Evolutionary conservation across 768 basidiomycete genomes (phyloP), one percentile per base, ranked within the genome.

Genomic region (Boletellus ananiceps): DNA sequence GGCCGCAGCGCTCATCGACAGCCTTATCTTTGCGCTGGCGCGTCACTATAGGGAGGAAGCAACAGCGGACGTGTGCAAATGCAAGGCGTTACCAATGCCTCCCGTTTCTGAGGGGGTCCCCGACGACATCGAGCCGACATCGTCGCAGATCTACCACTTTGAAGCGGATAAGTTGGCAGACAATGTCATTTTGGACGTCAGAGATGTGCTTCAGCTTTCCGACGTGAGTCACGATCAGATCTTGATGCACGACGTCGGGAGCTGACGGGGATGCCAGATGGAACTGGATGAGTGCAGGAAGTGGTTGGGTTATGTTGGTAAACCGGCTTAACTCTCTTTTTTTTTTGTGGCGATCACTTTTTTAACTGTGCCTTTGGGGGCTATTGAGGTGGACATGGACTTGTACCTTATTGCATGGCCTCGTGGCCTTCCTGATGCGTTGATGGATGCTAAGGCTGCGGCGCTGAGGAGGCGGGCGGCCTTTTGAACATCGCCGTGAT

Each of bases 1-100:
- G 0, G 73, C 71, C 0, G 73, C 75, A 8, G 78, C 79, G 3
- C 57, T 86, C 2, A 58, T 78, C 8, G 73, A 79, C 2, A 71
- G 74, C 3, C 59, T 81, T 15, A 41, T 73, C 6, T 57, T 67
- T 8, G 64, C 71, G 8, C 61, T 82, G 9, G 62, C 66, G 9
- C 40, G 57, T n/a, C 64, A 71, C 21, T 71, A 73, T 48, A 67
- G 69, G 42, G 61, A 56, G 12, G 63, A 70, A 38, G 60, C 57
- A 19, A 62, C 64, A 8, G 40, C 8, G 1, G 11, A 9, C 1
- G 25, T 33, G 5, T 58, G 59, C 34, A 13, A 18, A 45, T 62
- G 50, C n/a, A 31, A 43, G 5, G 19, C 38, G 15, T 1, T 23
- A 8, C 31, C 31, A 40, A 0, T 18, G 6, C 27, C 14, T n/a